phyloP scores from a whole-genome alignment of 2,329 filamentous ascomycete genomes.

The Fusarium hostae region DNA sequence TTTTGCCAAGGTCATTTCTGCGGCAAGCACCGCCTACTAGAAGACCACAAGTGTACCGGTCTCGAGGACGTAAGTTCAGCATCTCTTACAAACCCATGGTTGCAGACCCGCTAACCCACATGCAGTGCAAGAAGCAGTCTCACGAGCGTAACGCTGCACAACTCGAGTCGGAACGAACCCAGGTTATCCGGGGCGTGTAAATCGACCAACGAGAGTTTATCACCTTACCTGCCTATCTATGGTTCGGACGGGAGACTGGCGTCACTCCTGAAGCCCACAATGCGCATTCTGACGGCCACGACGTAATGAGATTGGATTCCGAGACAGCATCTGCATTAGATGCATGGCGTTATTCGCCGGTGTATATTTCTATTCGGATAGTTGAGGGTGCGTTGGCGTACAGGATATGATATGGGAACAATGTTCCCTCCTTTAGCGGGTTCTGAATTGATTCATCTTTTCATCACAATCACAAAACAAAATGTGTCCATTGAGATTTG shows the following conservation, averaged over 20 bases:
- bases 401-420: constrained; percentile 36
- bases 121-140: constrained; percentile 92
- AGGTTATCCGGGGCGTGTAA: constrained; percentile 92
- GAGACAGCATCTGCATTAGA: constrained; percentile 32
- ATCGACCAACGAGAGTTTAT: constrained; percentile 6
- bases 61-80: constrained; percentile 79
- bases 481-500: not conserved
- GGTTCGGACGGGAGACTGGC: constrained; percentile 26
- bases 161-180: constrained; percentile 90
- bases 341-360: constrained; percentile 38
- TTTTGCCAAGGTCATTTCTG: constrained; percentile 97
- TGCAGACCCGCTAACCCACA: constrained; percentile 7
- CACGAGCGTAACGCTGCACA: constrained; percentile 94
- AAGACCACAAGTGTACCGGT: constrained; percentile 92
- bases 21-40: constrained; percentile 91
- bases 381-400: constrained; percentile 44
- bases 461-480: constrained; percentile 17
- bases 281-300: constrained; percentile 39
- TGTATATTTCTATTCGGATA: constrained; percentile 41
- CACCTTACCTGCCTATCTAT: not conserved
- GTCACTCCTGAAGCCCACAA: constrained; percentile 31
- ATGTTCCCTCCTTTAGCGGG: constrained; percentile 34
- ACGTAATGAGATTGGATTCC: constrained; percentile 41
- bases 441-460: constrained; percentile 39
- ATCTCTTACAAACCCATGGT: not conserved